These are phyloP conservation scores for Steccherinum ochraceum DNA, from an alignment of 768 basidiomycete species.

Conservation along the genomic window DNA sequence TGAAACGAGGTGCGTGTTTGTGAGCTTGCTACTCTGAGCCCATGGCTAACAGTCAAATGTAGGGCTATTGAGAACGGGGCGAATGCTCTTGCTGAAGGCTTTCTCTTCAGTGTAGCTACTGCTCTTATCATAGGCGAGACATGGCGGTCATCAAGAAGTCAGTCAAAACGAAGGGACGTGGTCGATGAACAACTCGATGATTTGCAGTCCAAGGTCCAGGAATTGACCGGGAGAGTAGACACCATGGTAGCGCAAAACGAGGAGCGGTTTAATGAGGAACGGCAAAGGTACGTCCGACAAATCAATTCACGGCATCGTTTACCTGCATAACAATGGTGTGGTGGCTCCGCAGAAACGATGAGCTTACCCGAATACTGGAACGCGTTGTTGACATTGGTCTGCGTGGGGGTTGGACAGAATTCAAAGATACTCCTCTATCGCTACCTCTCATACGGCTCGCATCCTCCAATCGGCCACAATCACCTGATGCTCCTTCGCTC, in stretches of 20 bases:
- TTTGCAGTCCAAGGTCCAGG: constrained; percentile 39
- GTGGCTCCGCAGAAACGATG: constrained; percentile 48
- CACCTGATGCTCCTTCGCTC: no score
- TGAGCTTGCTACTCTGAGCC: no score
- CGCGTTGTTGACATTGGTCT: constrained; percentile 65
- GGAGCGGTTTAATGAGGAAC: constrained; percentile 38
- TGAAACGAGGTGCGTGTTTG: constrained; percentile 66
- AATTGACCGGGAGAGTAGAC: constrained; percentile 38
- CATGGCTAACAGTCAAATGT: no score
- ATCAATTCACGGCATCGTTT: no score
- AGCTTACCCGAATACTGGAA: constrained; percentile 59
- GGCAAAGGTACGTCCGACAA: constrained; percentile 37
- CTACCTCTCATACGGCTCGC: no score
- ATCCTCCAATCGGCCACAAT: no score
- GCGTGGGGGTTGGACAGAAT: constrained; percentile 57
- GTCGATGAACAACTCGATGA: constrained; percentile 69
- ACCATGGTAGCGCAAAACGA: constrained; percentile 35
- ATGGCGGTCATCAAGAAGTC: constrained; percentile 66
- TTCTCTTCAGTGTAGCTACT: constrained; percentile 74
- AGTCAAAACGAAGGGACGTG: constrained; percentile 61
- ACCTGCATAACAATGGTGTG: no score
- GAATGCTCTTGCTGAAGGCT: constrained; percentile 79
- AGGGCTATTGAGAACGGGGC: constrained; percentile 86
- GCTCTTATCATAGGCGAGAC: constrained; percentile 69
- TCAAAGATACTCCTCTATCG: constrained; percentile 52